Base-by-base conservation (phyloP, 495 filamentous ascomycete genomes). In the Penicillium flavigenum region DNA sequence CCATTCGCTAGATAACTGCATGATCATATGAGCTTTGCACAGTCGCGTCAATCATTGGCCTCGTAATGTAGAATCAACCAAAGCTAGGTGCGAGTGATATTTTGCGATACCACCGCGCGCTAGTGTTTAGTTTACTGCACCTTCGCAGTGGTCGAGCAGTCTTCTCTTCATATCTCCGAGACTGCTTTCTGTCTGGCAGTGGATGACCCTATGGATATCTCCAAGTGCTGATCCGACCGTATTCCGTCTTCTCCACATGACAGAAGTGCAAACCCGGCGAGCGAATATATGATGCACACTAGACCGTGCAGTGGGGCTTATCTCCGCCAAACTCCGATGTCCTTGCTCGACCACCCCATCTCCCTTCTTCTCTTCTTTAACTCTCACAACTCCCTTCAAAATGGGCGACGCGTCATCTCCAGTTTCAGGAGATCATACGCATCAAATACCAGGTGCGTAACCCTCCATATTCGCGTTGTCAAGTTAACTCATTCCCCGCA, bases 261-360 rank as follows among this genome's bases (percentile, higher is more conserved):
- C 3, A 27, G 4, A 51, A 27, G 3, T 12, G 19, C 19, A n/a
- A n/a, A 7, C 16, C 19, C 6, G 20, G 16, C 20, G 9, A 24
- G 17, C 3, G 8, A 32, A 27, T 26, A 9, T 41, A 36, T 31
- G 14, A 42, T n/a, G 5, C 26, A 48, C 27, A 32, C n/a, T 17
- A 20, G 9, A 32, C 24, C 45, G 3, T 42, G 32, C 29, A 29
- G 41, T 29, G 49, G 29, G 29, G 27, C 44, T 20, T 55, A 62
- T 49, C 62, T 64, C 62, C 62, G 62, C 54, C 62, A 54, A 64
- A 58, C 43, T 61, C 62, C 62, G 58, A 19, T 4, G 31, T 16
- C 17, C 10, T 11, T 31, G 8, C 19, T 47, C 8, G 9, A n/a
- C 31, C 9, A 12, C 1, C n/a, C 5, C 11, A 8, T 32, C 26